phyloP scores from a whole-genome alignment of 2,329 filamentous ascomycete species.

The Dothideomycetes sp. region DNA sequence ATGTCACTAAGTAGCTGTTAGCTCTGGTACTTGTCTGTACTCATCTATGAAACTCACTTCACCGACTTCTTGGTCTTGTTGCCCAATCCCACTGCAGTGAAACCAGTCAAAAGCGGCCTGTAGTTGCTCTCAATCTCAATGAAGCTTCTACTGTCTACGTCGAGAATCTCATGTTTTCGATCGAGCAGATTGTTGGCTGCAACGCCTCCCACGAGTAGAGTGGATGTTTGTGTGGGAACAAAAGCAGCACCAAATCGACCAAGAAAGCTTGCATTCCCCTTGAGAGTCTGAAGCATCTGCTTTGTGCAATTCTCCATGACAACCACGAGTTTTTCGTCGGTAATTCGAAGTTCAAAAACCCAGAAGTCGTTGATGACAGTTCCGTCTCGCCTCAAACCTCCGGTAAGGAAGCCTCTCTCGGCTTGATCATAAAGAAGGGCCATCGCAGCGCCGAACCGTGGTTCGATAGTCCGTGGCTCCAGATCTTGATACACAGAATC shows the following conservation, averaged over 20 bases:
- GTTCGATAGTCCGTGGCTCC: conserved; percentile 21
- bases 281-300: neutral
- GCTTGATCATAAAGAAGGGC: conserved; percentile 27
- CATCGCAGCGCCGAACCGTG: conserved; percentile 48
- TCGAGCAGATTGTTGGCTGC: conserved; percentile 30
- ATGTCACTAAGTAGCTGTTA: conserved; percentile 29
- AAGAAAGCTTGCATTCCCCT: conserved; percentile 17
- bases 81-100: conserved; percentile 40
- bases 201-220: conserved; percentile 45
- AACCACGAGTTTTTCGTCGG: conserved; percentile 14
- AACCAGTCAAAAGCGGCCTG: conserved; percentile 62
- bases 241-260: conserved; percentile 42
- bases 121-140: conserved; percentile 1
- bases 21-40: conserved; percentile 10
- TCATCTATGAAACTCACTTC: neutral
- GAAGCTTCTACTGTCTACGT: conserved; percentile 14
- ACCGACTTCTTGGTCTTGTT: neutral
- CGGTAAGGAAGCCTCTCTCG: conserved; percentile 50
- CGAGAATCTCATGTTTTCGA: conserved; percentile 43
- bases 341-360: conserved; percentile 47
- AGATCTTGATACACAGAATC: neutral
- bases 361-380: conserved; percentile 52
- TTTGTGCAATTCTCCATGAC: conserved; percentile 11
- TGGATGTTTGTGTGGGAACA: conserved; percentile 31
- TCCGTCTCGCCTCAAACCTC: conserved; percentile 59